Conservation (phyloP, 345 rosid genomes). For the Salix brachista region DNA sequence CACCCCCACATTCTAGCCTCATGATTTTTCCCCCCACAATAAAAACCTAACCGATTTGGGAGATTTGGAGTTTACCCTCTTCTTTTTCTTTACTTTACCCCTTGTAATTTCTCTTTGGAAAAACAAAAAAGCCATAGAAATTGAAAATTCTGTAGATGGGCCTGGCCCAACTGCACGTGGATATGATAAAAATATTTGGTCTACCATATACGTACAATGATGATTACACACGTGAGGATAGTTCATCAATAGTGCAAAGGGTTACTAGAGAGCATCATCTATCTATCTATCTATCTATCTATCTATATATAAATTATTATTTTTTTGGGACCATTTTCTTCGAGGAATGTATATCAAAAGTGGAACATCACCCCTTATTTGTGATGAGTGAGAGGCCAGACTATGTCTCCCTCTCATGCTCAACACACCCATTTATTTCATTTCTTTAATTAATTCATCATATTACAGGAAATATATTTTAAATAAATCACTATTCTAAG, state of each 20-base stretch:
- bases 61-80: background rate
- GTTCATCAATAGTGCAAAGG: slow-evolving; percentile 14
- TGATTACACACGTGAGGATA: slow-evolving; percentile 63
- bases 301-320: too few relatives aligned
- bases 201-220: slow-evolving; percentile 40
- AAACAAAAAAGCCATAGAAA: background rate
- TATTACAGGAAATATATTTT: background rate
- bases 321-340: slow-evolving; percentile 34
- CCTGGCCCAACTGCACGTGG: slow-evolving; percentile 38
- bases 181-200: slow-evolving; percentile 42
- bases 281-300: too few relatives aligned
- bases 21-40: background rate
- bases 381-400: slow-evolving; percentile 21
- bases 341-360: slow-evolving; percentile 39
- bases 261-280: slow-evolving; percentile 2
- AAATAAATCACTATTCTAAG: background rate
- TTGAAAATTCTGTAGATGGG: slow-evolving; percentile 7
- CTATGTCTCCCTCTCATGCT: slow-evolving; percentile 23
- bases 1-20: background rate
- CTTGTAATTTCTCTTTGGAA: background rate
- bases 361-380: slow-evolving; percentile 29
- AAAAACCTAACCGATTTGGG: background rate
- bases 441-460: background rate
- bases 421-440: background rate
- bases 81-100: background rate